Evolutionary conservation across 352 stramenopile species (phyloP), one percentile per base, ranked within the genome.

Genomic region (Globisporangium parvum): DNA sequence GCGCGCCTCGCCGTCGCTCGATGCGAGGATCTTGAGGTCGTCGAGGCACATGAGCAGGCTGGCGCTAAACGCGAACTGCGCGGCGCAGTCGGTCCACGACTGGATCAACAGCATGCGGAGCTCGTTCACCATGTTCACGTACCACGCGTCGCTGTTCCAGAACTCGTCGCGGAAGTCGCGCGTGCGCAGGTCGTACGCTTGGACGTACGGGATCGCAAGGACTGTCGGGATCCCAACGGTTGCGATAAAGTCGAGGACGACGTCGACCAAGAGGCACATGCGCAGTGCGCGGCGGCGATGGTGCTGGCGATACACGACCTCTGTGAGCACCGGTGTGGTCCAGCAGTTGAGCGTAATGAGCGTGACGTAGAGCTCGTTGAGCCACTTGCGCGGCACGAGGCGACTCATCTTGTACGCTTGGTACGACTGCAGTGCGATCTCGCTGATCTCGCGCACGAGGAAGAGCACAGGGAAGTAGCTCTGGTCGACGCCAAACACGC

Each of bases 401-500:
- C 4, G 24, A 40, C 52, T 55, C 61, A 68, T 64, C 12, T 41
- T 20, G 42, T 63, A 67, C 15, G 65, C 65, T 46, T 71, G 60
- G 31, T 66, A 57, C 18, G 65, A 60, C 47, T 71, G 65, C 11
- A 71, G 51, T 11, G 15, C 53, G 4, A 57, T 71, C 44, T 68
- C 59, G 9, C 65, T 35, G 26, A 63, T n/a, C 42, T 71, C 65
- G 5, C 60, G 60, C 3, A 51, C 23, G n/a, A 71, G 31, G 26
- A 65, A 61, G 6, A 68, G 21, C 4, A 45, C 28, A 12, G 61
- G 54, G 39, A 68, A 68, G 47, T 68, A 59, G 23, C 39, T 17
- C 26, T 48, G 55, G 8, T 60, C 31, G 21, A 68, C 56, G 21
- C 62, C 57, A 40, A 68, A 58, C 26, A 65, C 21, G 20, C 56